Evolutionary conservation across 225 moss, liverwort and hornwort genomes (phyloP).

Genomic region (Antitrichia curtipendula): DNA sequence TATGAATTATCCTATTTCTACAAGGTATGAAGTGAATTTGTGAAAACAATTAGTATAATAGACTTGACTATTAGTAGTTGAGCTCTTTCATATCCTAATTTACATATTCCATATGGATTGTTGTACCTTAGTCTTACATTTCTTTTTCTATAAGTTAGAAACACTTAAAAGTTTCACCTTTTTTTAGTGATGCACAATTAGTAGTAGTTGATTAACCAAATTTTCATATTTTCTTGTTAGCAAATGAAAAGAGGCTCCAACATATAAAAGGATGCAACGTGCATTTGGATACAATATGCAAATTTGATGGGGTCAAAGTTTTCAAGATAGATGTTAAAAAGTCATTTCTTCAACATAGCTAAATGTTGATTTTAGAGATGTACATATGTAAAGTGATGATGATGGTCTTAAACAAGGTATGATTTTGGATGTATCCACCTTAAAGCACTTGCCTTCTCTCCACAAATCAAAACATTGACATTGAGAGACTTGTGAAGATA

Average conservation of each 20-base stretch:
- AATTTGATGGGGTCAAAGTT: not conserved
- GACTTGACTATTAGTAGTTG: fast-evolving
- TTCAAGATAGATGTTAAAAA: not conserved
- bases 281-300: fast-evolving
- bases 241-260: fast-evolving
- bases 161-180: fast-evolving
- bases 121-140: not conserved
- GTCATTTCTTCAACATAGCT: fast-evolving
- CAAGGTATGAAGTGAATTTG: fast-evolving
- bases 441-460: not conserved
- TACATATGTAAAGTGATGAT: fast-evolving
- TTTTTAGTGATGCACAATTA: not conserved
- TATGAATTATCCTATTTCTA: too few species aligned
- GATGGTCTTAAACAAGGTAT: not conserved
- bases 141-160: not conserved
- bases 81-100: not conserved
- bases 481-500: not conserved
- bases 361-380: not conserved
- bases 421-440: not conserved
- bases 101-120: not conserved
- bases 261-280: fast-evolving
- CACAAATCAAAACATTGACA: too few species aligned
- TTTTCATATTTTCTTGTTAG: not conserved
- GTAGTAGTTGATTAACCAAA: fast-evolving
- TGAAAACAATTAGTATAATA: not conserved